These are phyloP conservation scores for Stachybotrys chlorohalonatus DNA, from an alignment of 2,329 filamentous ascomycete genomes.

Conservation along the genomic window DNA sequence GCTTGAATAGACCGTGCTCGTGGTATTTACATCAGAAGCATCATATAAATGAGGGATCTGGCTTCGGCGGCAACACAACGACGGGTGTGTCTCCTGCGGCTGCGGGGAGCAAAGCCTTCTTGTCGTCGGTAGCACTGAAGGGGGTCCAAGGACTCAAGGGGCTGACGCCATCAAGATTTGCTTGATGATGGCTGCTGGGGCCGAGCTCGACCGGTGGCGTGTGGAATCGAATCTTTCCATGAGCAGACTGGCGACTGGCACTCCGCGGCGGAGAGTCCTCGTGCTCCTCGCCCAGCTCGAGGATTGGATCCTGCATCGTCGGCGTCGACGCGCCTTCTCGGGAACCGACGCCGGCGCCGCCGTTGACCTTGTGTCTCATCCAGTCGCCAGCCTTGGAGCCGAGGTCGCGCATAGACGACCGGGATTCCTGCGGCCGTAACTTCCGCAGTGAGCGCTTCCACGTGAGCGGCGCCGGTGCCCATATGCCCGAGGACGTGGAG, in stretches of 20 bases:
- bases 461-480: slow-evolving; percentile 1
- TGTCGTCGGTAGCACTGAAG: neutral
- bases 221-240: neutral
- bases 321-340: neutral
- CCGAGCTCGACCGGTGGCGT: neutral
- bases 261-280: neutral
- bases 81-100: neutral
- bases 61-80: neutral
- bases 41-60: neutral
- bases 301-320: neutral
- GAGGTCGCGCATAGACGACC: slow-evolving; percentile 12
- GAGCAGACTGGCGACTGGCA: neutral
- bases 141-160: neutral
- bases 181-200: neutral
- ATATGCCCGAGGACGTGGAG: neutral
- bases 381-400: slow-evolving; percentile 16
- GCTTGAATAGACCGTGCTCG: too few species aligned
- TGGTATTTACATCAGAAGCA: too few species aligned
- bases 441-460: slow-evolving; percentile 12
- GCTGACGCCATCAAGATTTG: neutral
- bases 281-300: neutral
- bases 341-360: slow-evolving; percentile 1
- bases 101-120: neutral
- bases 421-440: slow-evolving; percentile 9
- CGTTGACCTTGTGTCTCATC: slow-evolving; percentile 14